Evolutionary conservation across 768 basidiomycete species (phyloP), one percentile per base, ranked within the genome.

Genomic region (Macrolepiota dolichaula): DNA sequence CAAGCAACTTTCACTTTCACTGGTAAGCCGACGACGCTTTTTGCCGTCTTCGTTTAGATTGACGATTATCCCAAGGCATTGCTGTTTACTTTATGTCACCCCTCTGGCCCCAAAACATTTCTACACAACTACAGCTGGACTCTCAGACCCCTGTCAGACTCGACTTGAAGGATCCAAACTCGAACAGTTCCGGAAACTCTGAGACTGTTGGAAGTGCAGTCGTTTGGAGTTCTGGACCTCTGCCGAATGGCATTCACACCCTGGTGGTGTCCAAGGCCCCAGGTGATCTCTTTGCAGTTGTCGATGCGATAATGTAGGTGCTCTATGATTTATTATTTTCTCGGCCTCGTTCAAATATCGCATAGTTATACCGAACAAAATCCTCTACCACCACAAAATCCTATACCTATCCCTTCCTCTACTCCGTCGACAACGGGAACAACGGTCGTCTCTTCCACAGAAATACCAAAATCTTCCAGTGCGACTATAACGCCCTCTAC

Each of bases 31-130:
- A 12, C 10, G 7, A 1, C 7, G 17, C 24, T 7, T 38, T 27
- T 29, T 7, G 29, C 7, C 4, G 4, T 32, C 36, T 42, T 22
- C 13, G 25, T 22, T 47, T 22, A 36, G 1, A 22, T n/a, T n/a
- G n/a, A 13, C 36, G 15, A n/a, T 32, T 25, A 3, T 24, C 35
- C 7, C 22, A 32, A 78, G 77, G 77, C n/a, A 67, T 72, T 3
- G 74, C 74, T 17, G 67, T 79, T 11, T 77, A 75, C 49, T 76
- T 73, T 59, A 63, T 76, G 62, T 71, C 73, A 0, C 74, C 77
- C 22, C 65, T 70, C 15, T 80, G 77, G 78, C 77, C 77, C 15
- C 77, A 75, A 66, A 53, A 55, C 12, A 79, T 80, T 52, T 76
- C 68, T 56, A 77, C 78, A 0, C 72, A 74, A 6, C 51, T 81